A percentile compares a stretch with the other conserved stretches of the same genome.
Evolutionary conservation across 768 basidiomycete species (phyloP).

Genomic region (Trametes gibbosa): DNA sequence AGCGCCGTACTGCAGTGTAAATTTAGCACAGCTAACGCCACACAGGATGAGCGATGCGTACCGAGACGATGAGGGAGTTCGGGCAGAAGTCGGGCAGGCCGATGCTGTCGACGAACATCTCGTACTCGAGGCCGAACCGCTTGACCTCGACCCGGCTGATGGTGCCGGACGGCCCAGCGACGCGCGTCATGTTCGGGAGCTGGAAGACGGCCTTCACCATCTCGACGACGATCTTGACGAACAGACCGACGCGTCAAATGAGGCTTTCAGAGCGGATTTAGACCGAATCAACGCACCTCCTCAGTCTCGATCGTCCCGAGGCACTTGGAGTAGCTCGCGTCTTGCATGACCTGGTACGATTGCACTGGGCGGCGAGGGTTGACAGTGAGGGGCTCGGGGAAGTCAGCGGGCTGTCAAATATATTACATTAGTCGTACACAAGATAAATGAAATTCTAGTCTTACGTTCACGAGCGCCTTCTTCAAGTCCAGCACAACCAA

Average conservation of each 20-base stretch:
- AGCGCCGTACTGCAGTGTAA: not conserved
- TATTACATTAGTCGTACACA: not conserved
- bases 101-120: slow-evolving; percentile 26
- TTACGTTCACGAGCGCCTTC: slow-evolving; percentile 42
- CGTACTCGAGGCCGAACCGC: slow-evolving; percentile 32
- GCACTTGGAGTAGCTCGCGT: slow-evolving; percentile 41
- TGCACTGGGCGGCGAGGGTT: slow-evolving; percentile 38
- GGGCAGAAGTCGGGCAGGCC: slow-evolving; percentile 23
- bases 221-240: slow-evolving; percentile 32
- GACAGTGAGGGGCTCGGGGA: slow-evolving; percentile 40
- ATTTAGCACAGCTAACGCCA: not conserved
- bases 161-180: slow-evolving; percentile 41
- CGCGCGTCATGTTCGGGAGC: slow-evolving; percentile 44
- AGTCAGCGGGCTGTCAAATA: slow-evolving; percentile 35
- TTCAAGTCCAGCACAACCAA: slow-evolving; percentile 40
- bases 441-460: not conserved
- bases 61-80: slow-evolving; percentile 18
- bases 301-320: slow-evolving; percentile 37
- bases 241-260: not conserved
- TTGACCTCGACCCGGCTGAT: slow-evolving; percentile 35
- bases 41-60: not conserved
- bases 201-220: slow-evolving; percentile 46
- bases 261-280: not conserved
- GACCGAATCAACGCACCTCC: slow-evolving; percentile 20
- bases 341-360: slow-evolving; percentile 29